Evolutionary conservation across 1,284 basidiomycete genomes (phyloP).

Genomic region (Leucoagaricus sp.): DNA sequence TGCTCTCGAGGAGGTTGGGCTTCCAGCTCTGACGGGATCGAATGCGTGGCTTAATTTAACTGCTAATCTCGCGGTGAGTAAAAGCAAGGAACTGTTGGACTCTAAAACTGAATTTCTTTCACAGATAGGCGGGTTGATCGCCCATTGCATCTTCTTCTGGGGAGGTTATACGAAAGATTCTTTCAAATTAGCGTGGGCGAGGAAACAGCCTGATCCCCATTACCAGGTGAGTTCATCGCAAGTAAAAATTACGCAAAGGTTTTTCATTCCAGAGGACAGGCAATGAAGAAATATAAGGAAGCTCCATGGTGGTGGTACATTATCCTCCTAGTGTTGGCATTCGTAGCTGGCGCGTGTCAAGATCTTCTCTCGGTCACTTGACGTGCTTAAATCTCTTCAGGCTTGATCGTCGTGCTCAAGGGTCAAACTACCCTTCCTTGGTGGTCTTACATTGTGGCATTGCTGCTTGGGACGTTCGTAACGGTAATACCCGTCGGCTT

Average conservation of each 20-base stretch:
- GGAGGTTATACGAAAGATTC: constrained; percentile 50
- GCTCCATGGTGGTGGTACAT: constrained; percentile 54
- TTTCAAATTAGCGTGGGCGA: constrained; percentile 35
- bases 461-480: constrained; percentile 41
- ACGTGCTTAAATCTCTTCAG: constrained; percentile 28
- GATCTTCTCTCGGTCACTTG: not conserved
- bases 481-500: constrained; percentile 28
- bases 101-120: not conserved
- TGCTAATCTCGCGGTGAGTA: constrained; percentile 51
- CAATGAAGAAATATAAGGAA: constrained; percentile 40
- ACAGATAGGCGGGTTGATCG: constrained; percentile 63
- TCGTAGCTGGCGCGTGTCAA: constrained; percentile 48
- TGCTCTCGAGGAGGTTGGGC: constrained; percentile 52
- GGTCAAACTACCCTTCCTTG: constrained; percentile 64
- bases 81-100: too few relatives aligned
- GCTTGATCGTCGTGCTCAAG: constrained; percentile 56
- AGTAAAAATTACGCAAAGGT: not conserved
- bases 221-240: too few relatives aligned
- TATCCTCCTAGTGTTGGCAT: constrained; percentile 47
- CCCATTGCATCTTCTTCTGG: constrained; percentile 65
- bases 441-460: constrained; percentile 58
- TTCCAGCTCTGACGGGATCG: constrained; percentile 54
- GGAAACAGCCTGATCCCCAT: constrained; percentile 50
- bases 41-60: constrained; percentile 59
- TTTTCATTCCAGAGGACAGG: constrained; percentile 21